These are phyloP conservation scores for Astragalus glycyphyllos DNA, from an alignment of 306 rosid genomes.

Conservation along the genomic window DNA sequence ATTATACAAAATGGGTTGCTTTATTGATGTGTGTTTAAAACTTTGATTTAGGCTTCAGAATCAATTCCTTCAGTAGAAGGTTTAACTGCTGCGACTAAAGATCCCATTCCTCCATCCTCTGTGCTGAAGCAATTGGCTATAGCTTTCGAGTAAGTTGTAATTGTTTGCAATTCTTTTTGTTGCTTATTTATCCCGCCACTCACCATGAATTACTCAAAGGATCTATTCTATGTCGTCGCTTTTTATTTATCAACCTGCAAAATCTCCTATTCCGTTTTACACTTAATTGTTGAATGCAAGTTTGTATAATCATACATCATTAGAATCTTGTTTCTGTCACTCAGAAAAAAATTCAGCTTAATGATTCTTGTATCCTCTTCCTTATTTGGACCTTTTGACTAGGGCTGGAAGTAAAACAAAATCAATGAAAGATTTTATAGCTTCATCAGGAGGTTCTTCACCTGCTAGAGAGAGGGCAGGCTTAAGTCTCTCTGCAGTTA, in stretches of 20 bases:
- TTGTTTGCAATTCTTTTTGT: conserved; percentile 32
- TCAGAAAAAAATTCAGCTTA: conserved; percentile 33
- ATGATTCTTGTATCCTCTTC: conserved; percentile 29
- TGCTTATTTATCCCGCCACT: conserved; percentile 33
- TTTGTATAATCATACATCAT: conserved; percentile 11
- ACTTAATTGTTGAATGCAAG: conserved; percentile 12
- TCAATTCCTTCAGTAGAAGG: conserved; percentile 75
- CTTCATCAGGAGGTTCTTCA: conserved; percentile 69
- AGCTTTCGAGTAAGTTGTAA: conserved; percentile 85
- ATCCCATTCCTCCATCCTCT: conserved; percentile 71
- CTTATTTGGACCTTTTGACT: conserved; percentile 43
- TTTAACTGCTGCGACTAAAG: conserved; percentile 62
- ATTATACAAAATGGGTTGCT: conserved; percentile 28
- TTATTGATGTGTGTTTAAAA: conserved; percentile 39
- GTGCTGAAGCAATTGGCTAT: conserved; percentile 84
- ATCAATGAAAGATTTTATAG: conserved; percentile 77
- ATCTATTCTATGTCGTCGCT: conserved; percentile 14
- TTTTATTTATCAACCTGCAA: conserved; percentile 19
- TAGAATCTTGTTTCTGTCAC: conserved; percentile 34
- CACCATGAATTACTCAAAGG: conserved; percentile 26
- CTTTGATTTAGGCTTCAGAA: conserved; percentile 64
- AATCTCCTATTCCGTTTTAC: conserved; percentile 18
- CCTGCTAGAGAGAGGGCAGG: conserved; percentile 77
- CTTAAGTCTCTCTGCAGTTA: conserved; percentile 78
- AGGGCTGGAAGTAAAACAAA: conserved; percentile 86